Conservation (phyloP, 2,329 filamentous ascomycete species). For the Colletotrichum salicis region DNA sequence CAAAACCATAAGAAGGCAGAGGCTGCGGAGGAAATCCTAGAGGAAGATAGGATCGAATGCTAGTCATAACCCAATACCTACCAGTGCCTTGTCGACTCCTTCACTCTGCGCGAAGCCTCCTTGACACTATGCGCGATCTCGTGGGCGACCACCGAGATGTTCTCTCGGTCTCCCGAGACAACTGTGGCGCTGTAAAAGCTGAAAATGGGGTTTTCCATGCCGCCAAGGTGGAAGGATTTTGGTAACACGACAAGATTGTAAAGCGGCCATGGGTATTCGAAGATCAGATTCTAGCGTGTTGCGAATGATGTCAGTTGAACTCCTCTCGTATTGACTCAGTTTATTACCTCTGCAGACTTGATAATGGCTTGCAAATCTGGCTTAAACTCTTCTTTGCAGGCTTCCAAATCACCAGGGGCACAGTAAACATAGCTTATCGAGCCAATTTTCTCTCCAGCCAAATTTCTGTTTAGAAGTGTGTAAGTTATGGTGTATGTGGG, state of each 20-base stretch:
- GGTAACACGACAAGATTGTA: constrained; percentile 95
- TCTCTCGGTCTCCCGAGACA: constrained; percentile 10
- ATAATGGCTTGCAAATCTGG: constrained; percentile 91
- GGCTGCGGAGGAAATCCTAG: too few relatives aligned
- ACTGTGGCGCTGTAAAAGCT: constrained; percentile 55
- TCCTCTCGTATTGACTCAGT: not conserved
- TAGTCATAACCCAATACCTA: too few relatives aligned
- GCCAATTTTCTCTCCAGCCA: constrained; percentile 84
- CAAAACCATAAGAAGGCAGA: too few relatives aligned
- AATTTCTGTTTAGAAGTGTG: constrained; percentile 66
- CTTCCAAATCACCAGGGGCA: constrained; percentile 84
- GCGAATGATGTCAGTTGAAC: not conserved
- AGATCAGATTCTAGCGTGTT: constrained; percentile 66
- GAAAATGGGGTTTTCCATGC: constrained; percentile 90
- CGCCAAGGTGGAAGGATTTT: constrained; percentile 7
- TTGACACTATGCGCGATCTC: constrained; percentile 32
- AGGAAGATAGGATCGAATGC: too few relatives aligned
- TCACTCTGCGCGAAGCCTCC: too few relatives aligned
- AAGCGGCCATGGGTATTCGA: constrained; percentile 90
- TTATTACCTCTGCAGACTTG: constrained; percentile 73
- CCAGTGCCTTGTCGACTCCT: too few relatives aligned
- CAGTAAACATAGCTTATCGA: constrained; percentile 88
- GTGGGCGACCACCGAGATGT: constrained; percentile 1
- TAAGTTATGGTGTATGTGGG: not conserved
- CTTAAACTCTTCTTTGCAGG: constrained; percentile 92